phyloP scores from a whole-genome alignment of 805 yeast species.

The Sugiyamaella americana region DNA sequence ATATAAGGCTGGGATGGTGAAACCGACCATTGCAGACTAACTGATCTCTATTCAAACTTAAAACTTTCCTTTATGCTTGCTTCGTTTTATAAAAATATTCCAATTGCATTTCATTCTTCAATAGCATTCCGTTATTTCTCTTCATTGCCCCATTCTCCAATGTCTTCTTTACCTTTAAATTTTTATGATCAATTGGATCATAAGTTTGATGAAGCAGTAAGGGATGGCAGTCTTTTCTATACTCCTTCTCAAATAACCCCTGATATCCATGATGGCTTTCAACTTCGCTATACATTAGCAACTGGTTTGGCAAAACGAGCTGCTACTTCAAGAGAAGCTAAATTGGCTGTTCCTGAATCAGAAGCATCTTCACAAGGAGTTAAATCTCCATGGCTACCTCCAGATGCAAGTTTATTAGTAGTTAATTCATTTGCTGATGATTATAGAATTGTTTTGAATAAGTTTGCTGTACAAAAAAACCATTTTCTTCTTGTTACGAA shows the following conservation, averaged over 20 bases:
- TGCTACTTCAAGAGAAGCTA: constrained; percentile 4
- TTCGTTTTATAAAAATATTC: no score
- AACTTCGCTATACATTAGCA: constrained; percentile 32
- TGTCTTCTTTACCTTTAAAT: neutral
- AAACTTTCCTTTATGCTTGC: no score
- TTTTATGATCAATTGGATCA: constrained; percentile 1
- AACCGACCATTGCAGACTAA: no score
- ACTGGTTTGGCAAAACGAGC: constrained; percentile 35
- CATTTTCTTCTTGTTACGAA: constrained; percentile 79
- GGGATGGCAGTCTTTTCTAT: constrained; percentile 43
- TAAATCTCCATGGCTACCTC: constrained; percentile 66
- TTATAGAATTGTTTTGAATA: constrained; percentile 69
- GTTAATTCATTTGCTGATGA: constrained; percentile 42
- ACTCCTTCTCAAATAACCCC: constrained; percentile 41
- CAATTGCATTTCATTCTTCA: no score
- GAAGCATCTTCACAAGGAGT: constrained; percentile 4
- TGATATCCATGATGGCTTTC: constrained; percentile 30
- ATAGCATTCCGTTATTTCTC: no score
- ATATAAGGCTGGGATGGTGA: no score
- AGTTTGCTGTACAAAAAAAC: constrained; percentile 74
- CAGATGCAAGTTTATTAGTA: constrained; percentile 70
- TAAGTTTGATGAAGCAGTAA: constrained; percentile 40
- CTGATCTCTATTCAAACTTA: no score
- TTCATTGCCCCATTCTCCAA: no score
- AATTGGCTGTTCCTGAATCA: constrained; percentile 2